Evolutionary conservation across 2,329 filamentous ascomycete genomes (phyloP).

Genomic region (Aspergillus sp.): DNA sequence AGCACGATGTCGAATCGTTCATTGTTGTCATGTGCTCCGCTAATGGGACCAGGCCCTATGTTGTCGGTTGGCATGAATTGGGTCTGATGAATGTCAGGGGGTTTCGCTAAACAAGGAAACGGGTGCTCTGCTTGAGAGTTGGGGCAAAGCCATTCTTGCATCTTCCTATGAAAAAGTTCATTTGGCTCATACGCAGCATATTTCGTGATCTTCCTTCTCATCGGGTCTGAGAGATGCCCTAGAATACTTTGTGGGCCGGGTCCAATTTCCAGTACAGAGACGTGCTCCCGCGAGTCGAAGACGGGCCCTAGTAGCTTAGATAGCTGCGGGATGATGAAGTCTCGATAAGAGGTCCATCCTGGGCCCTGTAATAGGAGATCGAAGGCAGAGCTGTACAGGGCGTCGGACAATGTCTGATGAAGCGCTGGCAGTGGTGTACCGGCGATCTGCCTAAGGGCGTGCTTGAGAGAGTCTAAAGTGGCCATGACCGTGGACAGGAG

Average conservation of each 20-base stretch:
- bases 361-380: constrained; percentile 39
- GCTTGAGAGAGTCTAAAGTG: constrained; percentile 37
- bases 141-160: constrained; percentile 46
- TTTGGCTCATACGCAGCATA: constrained; percentile 60
- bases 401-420: constrained; percentile 28
- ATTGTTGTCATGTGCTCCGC: constrained; percentile 11
- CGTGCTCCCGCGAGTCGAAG: constrained; percentile 3
- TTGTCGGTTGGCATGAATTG: constrained; percentile 21
- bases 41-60: not conserved
- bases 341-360: constrained; percentile 40
- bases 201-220: constrained; percentile 44
- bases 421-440: not conserved
- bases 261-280: constrained; percentile 61
- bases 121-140: constrained; percentile 22
- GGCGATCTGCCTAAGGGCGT: constrained; percentile 18
- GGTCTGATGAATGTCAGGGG: constrained; percentile 6
- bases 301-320: constrained; percentile 44
- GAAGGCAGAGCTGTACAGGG: constrained; percentile 52
- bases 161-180: constrained; percentile 41
- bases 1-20: constrained; percentile 56
- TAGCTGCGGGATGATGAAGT: constrained; percentile 52
- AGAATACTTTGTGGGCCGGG: constrained; percentile 59
- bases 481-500: not conserved
- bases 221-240: constrained; percentile 45
- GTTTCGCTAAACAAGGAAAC: constrained; percentile 3